phyloP scores from a whole-genome alignment of 352 stramenopile genomes.

The Pythium diclinum region DNA sequence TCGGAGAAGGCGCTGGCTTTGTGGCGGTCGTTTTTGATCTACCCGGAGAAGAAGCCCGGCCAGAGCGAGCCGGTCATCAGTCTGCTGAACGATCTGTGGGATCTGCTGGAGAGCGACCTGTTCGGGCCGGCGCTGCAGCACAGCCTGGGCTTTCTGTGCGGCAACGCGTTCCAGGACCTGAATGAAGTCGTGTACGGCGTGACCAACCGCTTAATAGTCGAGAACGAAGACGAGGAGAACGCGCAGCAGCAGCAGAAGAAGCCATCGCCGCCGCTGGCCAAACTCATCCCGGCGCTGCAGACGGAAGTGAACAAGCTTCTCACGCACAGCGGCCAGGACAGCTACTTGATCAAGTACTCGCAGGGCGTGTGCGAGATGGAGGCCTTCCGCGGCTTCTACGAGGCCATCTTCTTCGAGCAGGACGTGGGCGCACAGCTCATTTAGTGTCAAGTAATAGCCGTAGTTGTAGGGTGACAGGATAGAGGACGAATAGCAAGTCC shows the following conservation, averaged over 20 bases:
- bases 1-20: slow-evolving; percentile 34
- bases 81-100: slow-evolving; percentile 79
- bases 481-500: neutral
- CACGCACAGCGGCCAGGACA: slow-evolving; percentile 42
- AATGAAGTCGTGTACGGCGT: slow-evolving; percentile 68
- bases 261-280: slow-evolving; percentile 61
- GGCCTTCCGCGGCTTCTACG: slow-evolving; percentile 82
- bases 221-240: slow-evolving; percentile 32
- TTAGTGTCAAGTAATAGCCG: slow-evolving; percentile 11
- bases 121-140: slow-evolving; percentile 72
- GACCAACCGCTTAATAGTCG: slow-evolving; percentile 23
- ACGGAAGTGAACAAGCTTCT: slow-evolving; percentile 71
- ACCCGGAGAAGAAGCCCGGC: slow-evolving; percentile 59
- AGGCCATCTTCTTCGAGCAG: slow-evolving; percentile 79
- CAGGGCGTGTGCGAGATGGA: slow-evolving; percentile 74
- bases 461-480: neutral
- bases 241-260: slow-evolving; percentile 35
- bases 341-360: slow-evolving; percentile 72
- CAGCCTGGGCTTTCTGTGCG: slow-evolving; percentile 67
- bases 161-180: slow-evolving; percentile 80
- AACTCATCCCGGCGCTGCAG: slow-evolving; percentile 76
- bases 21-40: slow-evolving; percentile 76
- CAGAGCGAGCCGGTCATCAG: slow-evolving; percentile 77
- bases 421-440: slow-evolving; percentile 38
- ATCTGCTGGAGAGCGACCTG: slow-evolving; percentile 75